Conservation (phyloP, 164 flowering plant species). For the Sedum album region DNA sequence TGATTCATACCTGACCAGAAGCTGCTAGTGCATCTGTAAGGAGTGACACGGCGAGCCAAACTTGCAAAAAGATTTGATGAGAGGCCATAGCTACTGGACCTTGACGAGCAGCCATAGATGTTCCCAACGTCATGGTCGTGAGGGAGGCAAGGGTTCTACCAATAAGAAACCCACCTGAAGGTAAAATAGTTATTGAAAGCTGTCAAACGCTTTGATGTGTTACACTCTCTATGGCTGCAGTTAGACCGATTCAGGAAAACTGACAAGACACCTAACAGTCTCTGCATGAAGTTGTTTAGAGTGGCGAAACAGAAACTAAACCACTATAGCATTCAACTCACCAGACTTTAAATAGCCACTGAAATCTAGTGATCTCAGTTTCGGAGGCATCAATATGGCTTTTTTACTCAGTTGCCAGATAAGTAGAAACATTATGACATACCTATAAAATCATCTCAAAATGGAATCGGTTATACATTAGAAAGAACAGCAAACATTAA, state of each 20-base stretch:
- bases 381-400: constrained; percentile 71
- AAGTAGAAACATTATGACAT: constrained; percentile 57
- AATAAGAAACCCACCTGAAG: constrained; percentile 80
- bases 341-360: constrained; percentile 82
- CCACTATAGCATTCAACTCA: constrained; percentile 17
- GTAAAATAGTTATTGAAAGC: not conserved
- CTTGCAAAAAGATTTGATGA: constrained; percentile 93
- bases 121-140: constrained; percentile 68
- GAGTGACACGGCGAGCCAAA: constrained; percentile 96
- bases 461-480: not conserved
- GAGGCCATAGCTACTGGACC: constrained; percentile 95
- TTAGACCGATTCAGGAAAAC: too few species aligned
- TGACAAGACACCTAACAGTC: too few species aligned
- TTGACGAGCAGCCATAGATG: constrained; percentile 98
- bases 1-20: constrained; percentile 68
- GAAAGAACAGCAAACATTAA: not conserved
- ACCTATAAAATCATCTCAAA: constrained; percentile 35
- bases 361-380: constrained; percentile 63
- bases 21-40: constrained; percentile 85
- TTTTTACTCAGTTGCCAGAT: constrained; percentile 62
- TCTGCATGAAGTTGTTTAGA: not conserved
- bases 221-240: not conserved
- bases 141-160: constrained; percentile 90
- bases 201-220: not conserved
- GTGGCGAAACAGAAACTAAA: not conserved